Evolutionary conservation across 2,329 filamentous ascomycete genomes (phyloP).

Genomic region (Monosporascus sp.): DNA sequence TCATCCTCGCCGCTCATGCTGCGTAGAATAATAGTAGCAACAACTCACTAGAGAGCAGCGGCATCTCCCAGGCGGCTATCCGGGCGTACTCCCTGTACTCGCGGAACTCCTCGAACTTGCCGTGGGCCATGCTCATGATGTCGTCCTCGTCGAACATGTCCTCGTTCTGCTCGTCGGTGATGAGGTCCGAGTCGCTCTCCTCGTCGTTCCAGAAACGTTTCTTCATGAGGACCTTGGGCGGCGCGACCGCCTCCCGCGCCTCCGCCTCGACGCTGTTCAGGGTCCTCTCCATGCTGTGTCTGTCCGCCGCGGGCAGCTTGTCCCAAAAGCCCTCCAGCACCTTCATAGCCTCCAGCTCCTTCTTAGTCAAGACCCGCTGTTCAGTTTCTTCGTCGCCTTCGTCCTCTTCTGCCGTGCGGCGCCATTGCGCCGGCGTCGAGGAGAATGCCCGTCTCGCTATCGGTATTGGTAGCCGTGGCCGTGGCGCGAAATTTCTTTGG

Average conservation of each 20-base stretch:
- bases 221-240: not conserved
- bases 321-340: slow-evolving; percentile 1
- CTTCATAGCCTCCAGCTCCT: not conserved
- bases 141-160: slow-evolving; percentile 74
- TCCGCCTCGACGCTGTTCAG: slow-evolving; percentile 28
- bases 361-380: not conserved
- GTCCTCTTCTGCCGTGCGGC: slow-evolving; percentile 13
- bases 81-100: slow-evolving; percentile 86
- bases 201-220: slow-evolving; percentile 23
- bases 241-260: slow-evolving; percentile 23
- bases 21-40: not conserved
- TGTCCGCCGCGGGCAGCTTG: not conserved
- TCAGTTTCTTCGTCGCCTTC: slow-evolving; percentile 11
- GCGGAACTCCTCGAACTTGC: slow-evolving; percentile 80
- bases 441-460: slow-evolving; percentile 24
- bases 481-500: slow-evolving; percentile 9
- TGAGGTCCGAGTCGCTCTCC: slow-evolving; percentile 21
- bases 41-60: slow-evolving; percentile 75
- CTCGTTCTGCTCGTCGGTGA: slow-evolving; percentile 19
- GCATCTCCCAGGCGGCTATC: slow-evolving; percentile 92
- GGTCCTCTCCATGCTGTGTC: slow-evolving; percentile 15
- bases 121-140: slow-evolving; percentile 76
- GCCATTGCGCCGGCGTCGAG: slow-evolving; percentile 17
- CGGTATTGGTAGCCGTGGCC: slow-evolving; percentile 8
- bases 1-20: no score